These are phyloP conservation scores for Geranium incanum DNA, from an alignment of 441 rosid species.

Conservation along the genomic window DNA sequence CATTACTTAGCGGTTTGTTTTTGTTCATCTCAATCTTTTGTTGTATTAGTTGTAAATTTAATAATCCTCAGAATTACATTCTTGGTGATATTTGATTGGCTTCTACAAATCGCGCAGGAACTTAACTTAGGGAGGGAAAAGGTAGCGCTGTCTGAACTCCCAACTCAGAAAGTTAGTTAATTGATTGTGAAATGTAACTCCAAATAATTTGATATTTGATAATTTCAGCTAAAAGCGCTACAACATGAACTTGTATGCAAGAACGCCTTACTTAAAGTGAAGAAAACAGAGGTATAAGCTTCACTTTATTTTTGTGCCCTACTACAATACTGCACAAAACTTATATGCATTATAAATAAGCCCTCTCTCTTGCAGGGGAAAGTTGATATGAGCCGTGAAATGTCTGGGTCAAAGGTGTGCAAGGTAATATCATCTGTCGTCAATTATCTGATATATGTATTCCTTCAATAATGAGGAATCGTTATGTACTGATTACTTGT, in stretches of 20 bases:
- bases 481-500: neutral
- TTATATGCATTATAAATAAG: neutral
- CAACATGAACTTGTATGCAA: constrained; percentile 60
- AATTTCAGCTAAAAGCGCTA: constrained; percentile 39
- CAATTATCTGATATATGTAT: neutral
- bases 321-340: neutral
- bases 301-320: constrained; percentile 9
- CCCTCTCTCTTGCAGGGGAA: constrained; percentile 33
- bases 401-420: constrained; percentile 21
- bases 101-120: constrained; percentile 37
- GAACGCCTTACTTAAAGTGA: constrained; percentile 48
- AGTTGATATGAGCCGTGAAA: constrained; percentile 17
- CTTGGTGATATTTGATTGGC: constrained; percentile 12
- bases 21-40: neutral
- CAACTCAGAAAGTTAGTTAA: neutral
- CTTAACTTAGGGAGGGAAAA: constrained; percentile 52
- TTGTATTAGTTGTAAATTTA: neutral
- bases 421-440: neutral
- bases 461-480: neutral
- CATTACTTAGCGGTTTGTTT: constrained; percentile 51
- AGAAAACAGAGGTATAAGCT: constrained; percentile 33
- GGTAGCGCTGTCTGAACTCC: constrained; percentile 23
- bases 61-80: neutral
- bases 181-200: constrained; percentile 8
- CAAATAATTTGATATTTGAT: constrained; percentile 2